Conservation (phyloP, 768 basidiomycete species). For the Lactifluus echinatus region DNA sequence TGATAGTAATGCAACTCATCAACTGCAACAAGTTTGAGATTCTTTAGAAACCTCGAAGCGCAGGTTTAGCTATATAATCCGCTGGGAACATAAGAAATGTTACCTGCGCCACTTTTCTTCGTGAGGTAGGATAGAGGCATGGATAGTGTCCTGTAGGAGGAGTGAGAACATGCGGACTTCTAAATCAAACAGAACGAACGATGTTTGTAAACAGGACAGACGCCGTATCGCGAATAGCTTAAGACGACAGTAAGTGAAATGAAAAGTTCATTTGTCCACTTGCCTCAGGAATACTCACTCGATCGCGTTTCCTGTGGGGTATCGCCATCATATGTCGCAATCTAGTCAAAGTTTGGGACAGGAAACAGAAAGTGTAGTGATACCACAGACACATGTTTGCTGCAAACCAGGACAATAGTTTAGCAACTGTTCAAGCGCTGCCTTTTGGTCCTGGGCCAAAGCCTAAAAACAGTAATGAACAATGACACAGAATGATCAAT, state of each 20-base stretch:
- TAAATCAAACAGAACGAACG: constrained; percentile 30
- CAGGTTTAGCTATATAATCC: constrained; percentile 5
- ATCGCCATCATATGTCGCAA: constrained; percentile 84
- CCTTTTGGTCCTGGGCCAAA: constrained; percentile 80
- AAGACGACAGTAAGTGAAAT: neutral
- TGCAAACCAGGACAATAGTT: constrained; percentile 52
- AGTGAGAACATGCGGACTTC: neutral
- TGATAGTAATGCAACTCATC: constrained; percentile 87
- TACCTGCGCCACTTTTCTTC: constrained; percentile 79
- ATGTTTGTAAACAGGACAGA: constrained; percentile 89
- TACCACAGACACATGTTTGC: constrained; percentile 40
- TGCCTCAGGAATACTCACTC: constrained; percentile 31
- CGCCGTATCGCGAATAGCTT: constrained; percentile 62
- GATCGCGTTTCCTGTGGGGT: constrained; percentile 62
- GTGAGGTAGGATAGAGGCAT: constrained; percentile 75
- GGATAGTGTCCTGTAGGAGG: constrained; percentile 62
- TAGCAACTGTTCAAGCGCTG: constrained; percentile 60
- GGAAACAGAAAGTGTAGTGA: neutral
- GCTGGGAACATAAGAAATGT: constrained; percentile 9
- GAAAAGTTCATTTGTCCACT: neutral
- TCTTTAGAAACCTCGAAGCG: constrained; percentile 57
- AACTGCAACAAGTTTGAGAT: constrained; percentile 69
- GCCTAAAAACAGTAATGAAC: constrained; percentile 40
- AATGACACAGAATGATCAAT: neutral
- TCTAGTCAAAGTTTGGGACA: constrained; percentile 26